Evolutionary conservation across 2,329 filamentous ascomycete species (phyloP).

Genomic region (Calonectria pauciramosa): DNA sequence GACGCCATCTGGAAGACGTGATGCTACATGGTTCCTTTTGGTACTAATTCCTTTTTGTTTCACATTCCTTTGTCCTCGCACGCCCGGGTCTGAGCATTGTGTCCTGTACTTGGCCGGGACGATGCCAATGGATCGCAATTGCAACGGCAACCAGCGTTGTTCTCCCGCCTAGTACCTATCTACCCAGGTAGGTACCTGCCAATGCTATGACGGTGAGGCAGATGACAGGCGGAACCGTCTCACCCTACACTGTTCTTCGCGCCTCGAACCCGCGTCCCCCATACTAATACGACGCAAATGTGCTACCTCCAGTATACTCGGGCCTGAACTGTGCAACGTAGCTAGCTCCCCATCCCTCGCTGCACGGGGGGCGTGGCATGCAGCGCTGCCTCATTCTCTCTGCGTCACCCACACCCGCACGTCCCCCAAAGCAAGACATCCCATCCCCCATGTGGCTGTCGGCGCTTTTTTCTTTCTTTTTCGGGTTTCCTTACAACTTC

Average conservation of each 20-base stretch:
- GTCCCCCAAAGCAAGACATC: conserved; percentile 40
- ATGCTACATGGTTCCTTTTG: background rate
- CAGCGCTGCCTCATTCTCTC: conserved; percentile 15
- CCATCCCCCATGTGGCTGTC: conserved; percentile 36
- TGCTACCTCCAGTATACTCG: background rate
- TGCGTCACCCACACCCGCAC: conserved; percentile 28
- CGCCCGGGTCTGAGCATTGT: background rate
- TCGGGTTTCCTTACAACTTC: background rate
- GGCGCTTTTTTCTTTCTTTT: conserved; percentile 24
- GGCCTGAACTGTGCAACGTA: conserved; percentile 13
- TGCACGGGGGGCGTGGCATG: conserved; percentile 11
- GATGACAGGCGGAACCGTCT: background rate
- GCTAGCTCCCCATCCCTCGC: background rate
- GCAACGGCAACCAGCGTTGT: background rate
- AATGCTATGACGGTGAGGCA: background rate
- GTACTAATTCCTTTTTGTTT: background rate
- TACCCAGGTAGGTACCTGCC: background rate
- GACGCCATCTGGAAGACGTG: background rate
- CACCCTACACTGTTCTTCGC: conserved; percentile 7
- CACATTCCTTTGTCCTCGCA: background rate
- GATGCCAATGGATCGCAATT: background rate
- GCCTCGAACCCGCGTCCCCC: conserved; percentile 6
- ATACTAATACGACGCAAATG: conserved; percentile 6
- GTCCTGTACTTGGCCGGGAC: background rate
- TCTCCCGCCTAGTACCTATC: background rate